Conservation (phyloP, 257 asterid species). For the Solanum acaule region DNA sequence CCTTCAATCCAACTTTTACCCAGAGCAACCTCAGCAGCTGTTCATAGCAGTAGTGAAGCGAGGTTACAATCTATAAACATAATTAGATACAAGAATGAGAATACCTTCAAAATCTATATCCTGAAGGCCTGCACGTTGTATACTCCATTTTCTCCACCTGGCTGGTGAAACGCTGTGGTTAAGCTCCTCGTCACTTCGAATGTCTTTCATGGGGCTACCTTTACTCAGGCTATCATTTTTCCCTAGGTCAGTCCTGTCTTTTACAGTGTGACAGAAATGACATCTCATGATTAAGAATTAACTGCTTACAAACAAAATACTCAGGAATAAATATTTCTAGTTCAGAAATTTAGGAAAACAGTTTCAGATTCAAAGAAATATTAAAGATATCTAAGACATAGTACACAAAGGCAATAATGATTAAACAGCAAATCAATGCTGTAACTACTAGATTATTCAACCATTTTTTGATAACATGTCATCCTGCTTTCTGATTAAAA, state of each 20-base stretch:
- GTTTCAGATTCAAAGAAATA: neutral
- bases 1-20: conserved; percentile 14
- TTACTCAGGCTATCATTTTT: conserved; percentile 15
- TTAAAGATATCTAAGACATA: neutral
- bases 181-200: conserved; percentile 8
- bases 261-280: conserved; percentile 25
- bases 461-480: neutral
- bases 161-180: conserved; percentile 37
- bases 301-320: neutral
- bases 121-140: conserved; percentile 39
- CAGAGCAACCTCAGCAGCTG: conserved; percentile 78
- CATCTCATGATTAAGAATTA: conserved; percentile 15
- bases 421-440: neutral
- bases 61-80: neutral
- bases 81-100: neutral
- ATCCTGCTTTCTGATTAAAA: neutral
- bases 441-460: neutral
- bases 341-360: neutral
- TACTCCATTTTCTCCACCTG: conserved; percentile 70
- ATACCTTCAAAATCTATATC: conserved; percentile 56
- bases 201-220: conserved; percentile 14
- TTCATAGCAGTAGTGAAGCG: conserved; percentile 5
- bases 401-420: neutral
- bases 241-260: conserved; percentile 41
- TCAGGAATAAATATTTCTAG: neutral